Base-by-base conservation (phyloP, 208 protist species). In the Wallacemonas collosoma region DNA sequence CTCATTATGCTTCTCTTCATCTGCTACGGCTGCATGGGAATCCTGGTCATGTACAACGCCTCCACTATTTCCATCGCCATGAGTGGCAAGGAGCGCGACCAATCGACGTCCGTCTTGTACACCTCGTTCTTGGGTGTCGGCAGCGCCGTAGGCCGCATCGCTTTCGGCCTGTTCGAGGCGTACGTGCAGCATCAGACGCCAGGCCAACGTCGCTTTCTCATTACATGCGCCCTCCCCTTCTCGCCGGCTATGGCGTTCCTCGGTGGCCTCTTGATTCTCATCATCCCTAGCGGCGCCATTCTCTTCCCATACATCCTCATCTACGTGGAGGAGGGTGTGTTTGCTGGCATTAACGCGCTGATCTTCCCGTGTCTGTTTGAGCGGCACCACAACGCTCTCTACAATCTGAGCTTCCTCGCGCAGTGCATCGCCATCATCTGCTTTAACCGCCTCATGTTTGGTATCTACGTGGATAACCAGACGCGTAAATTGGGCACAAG, bases 391-490 rank as follows among this genome's bases (percentile, higher is more conserved):
- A 86, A 79, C 65, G 78, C 79, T 43, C 79, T 87, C 35, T 86
- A 86, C 77, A 81, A 68, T 64, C 61, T 81, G 57, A 68, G 73
- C 11, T 87, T 83, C 57, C n/a, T 82, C 41, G 81, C 80, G 53
- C 75, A 68, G 54, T 73, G 77, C 58, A 45, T 87, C n/a, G 73
- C 62, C n/a, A 74, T 83, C 6, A 80, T 90, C 54, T 73, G 71
- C 72, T 87, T 87, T 65, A 87, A 90, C 76, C 82, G 76, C 47
- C 55, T 82, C n/a, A 71, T 90, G 47, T 86, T 90, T 58, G 85
- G 85, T 44, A 70, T 81, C 54, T 74, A 73, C 67, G 77, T 84
- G 55, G 80, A 87, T 71, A 75, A 72, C 55, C 75, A 80, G 69
- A 80, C 85, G 67, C 56, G 53, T 43, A 74, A 73, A 60, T 68